A percentile compares a stretch with the other conserved stretches of the same genome.
phyloP scores from a whole-genome alignment of 495 filamentous ascomycete species.

The Neurospora terricola region DNA sequence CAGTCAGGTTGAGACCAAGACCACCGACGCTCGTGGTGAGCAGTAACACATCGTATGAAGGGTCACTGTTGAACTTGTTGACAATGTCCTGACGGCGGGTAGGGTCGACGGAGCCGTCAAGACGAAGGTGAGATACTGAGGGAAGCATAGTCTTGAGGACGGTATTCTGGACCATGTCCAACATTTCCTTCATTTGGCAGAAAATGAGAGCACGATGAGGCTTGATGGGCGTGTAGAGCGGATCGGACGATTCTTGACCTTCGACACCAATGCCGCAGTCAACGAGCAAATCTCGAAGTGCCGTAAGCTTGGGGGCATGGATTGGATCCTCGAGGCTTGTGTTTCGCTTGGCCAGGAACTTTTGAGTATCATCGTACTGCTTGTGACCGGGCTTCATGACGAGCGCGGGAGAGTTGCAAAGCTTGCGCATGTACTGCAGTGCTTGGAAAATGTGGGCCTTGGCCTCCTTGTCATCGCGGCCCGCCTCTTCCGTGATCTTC shows the following conservation, averaged over 20 bases:
- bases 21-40: slow-evolving; percentile 93
- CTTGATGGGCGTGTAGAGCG: slow-evolving; percentile 63
- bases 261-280: slow-evolving; percentile 90
- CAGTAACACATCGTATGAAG: slow-evolving; percentile 85
- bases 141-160: slow-evolving; percentile 81
- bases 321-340: slow-evolving; percentile 71
- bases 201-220: slow-evolving; percentile 94
- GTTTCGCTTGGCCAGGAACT: slow-evolving; percentile 56
- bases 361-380: slow-evolving; percentile 76
- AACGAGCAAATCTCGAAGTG: slow-evolving; percentile 77
- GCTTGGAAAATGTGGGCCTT: slow-evolving; percentile 99
- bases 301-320: slow-evolving; percentile 88
- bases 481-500: slow-evolving; percentile 66
- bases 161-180: slow-evolving; percentile 92
- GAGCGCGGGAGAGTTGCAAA: slow-evolving; percentile 93
- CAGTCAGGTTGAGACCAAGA: slow-evolving; percentile 88
- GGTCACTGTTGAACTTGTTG: slow-evolving; percentile 96
- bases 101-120: slow-evolving; percentile 87
- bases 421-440: slow-evolving; percentile 96
- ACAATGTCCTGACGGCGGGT: slow-evolving; percentile 90
- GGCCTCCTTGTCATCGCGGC: slow-evolving; percentile 71
- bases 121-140: slow-evolving; percentile 75
- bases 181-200: slow-evolving; percentile 99
- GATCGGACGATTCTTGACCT: slow-evolving; percentile 54
- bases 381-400: slow-evolving; percentile 92